These are phyloP conservation scores for Hawksworthiomyces lignivorus DNA, from an alignment of 2,329 filamentous ascomycete genomes.

Conservation along the genomic window DNA sequence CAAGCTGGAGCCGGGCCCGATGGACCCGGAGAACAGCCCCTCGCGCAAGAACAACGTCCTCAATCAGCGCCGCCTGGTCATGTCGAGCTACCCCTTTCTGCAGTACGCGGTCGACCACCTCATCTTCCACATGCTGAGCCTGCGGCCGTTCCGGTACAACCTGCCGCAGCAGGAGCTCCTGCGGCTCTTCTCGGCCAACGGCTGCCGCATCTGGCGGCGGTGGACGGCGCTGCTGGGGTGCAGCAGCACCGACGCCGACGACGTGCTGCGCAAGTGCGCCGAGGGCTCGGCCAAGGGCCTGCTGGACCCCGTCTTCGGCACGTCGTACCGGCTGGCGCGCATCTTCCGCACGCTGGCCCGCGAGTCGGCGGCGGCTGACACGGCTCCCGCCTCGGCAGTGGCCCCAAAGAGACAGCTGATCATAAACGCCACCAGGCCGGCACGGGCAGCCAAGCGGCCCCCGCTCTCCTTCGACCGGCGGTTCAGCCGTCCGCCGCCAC, in stretches of 20 bases:
- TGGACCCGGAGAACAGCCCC: constrained; percentile 6
- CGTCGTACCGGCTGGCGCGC: constrained; percentile 22
- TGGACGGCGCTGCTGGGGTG: constrained; percentile 24
- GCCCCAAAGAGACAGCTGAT: too few relatives aligned
- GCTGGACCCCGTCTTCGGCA: constrained; percentile 23
- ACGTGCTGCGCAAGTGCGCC: constrained; percentile 15
- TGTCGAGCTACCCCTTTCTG: constrained; percentile 25
- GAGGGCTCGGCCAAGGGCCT: constrained; percentile 14
- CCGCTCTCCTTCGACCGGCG: too few relatives aligned
- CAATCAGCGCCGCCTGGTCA: constrained; percentile 21
- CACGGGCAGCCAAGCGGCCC: too few relatives aligned
- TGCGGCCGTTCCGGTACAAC: constrained; percentile 23
- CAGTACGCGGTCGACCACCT: constrained; percentile 25
- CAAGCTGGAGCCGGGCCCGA: constrained; percentile 1
- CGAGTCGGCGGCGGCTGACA: constrained; percentile 11
- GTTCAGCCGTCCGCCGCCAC: not conserved
- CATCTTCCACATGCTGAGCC: constrained; percentile 24
- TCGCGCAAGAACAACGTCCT: constrained; percentile 14
- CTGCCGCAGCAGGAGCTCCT: constrained; percentile 23
- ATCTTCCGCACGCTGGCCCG: constrained; percentile 21
- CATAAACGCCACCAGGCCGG: too few relatives aligned
- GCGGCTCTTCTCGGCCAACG: constrained; percentile 16
- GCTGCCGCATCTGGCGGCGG: constrained; percentile 24
- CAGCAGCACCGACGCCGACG: constrained; percentile 14
- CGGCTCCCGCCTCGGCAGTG: not conserved